Evolutionary conservation across 495 filamentous ascomycete species (phyloP), one percentile per base, ranked within the genome.

Genomic region (Hyaloscypha bicolor): DNA sequence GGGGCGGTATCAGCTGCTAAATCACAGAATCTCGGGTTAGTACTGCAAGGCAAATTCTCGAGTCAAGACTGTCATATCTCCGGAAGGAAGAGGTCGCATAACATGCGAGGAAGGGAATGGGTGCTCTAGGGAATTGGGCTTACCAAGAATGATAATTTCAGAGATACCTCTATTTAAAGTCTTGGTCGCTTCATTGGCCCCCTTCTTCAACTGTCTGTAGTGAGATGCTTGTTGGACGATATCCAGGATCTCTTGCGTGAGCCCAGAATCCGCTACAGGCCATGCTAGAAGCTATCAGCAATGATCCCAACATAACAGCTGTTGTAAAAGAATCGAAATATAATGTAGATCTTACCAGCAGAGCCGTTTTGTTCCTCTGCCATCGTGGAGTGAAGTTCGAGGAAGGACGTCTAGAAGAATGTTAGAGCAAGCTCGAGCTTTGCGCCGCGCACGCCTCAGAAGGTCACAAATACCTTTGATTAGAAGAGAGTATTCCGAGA

Each of bases 121-220:
- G 16, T 4, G 16, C 42, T 48, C 42, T 12, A 19, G 16, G 42
- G 3, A 48, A 14, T 16, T 14, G 16, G 42, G 16, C 42, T 48
- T 19, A 48, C 42, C 42, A 48, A 97, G 86, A 67, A 97, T 85
- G 72, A 97, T 86, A 62, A 99, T 83, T 78, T 98, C 95, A 72
- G 88, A 85, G 69, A 91, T 92, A 78, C 95, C 95, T 31, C 93
- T 87, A 80, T 94, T 95, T 48, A 96, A 83, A 39, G 93, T 92
- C 82, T 96, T 95, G 71, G 93, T 96, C 30, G 90, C 87, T 78
- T 85, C 86, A 77, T 88, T 87, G 60, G 88, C 87, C 60, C 92
- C 92, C 83, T 95, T 95, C 87, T 96, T 97, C 39, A 94, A 77
- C 82, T 95, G 93, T 51, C 91, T 83, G 80, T 92, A 92, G 79